Base-by-base conservation (phyloP, 106 monocot genomes). In the Hemerocallis citrina region DNA sequence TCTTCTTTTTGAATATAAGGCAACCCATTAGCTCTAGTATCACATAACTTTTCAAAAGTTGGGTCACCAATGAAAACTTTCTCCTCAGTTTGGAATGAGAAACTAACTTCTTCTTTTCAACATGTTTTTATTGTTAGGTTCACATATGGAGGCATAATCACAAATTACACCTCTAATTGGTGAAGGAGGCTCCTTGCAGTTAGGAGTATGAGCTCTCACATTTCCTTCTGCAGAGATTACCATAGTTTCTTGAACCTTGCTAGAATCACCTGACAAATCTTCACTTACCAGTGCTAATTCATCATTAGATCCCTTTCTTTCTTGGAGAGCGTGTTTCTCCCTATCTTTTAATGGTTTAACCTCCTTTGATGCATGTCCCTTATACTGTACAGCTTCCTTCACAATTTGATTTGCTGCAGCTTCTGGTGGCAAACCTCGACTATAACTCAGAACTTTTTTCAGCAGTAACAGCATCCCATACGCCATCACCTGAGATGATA, bases 81-180 rank as follows among this genome's bases (percentile, higher is more conserved):
- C 21, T 27, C 38, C 11, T 16, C 44, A 10, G 36, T 43, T 49
- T 63, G 55, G 63, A 68, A 68, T 39, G 68, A 75, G 63, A 75
- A 75, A 67, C 34, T 29, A 48, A 24, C 21, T 16, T 64, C 51
- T 61, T 57, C 63, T 25, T 44, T 51, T 34, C 34, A 60, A 21
- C 14, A 31, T 23, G 52, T 20, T 38, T 46, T 32, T 35, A 22
- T 45, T 59, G n/a, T 34, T 31, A 2, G 59, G 11, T 34, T 64
- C 40, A 32, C 50, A 31, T 22, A 43, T 19, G 36, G 57, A 59
- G 1, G 7, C 20, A 44, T 27, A 7, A 63, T 56, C 33, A 31
- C 70, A 39, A 24, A 76, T 52, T 33, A 69, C 69, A 65, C 70
- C 76, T 42, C 63, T 76, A 59, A 70, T 69, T 41, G 76, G 76